These are phyloP conservation scores for Syzygium jambos DNA, from an alignment of 345 rosid species.

Conservation along the genomic window DNA sequence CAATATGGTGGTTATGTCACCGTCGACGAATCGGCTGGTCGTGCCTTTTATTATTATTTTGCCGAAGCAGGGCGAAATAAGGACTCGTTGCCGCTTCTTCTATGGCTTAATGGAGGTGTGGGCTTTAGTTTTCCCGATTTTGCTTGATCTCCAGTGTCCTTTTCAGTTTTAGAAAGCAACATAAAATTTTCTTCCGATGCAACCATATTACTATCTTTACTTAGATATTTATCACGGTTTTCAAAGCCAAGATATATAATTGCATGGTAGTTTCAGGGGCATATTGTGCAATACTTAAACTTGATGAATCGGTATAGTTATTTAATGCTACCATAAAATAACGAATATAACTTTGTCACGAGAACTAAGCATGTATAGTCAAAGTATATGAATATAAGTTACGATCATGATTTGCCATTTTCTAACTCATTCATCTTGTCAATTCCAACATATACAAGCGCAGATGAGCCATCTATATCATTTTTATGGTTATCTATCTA, in stretches of 20 bases:
- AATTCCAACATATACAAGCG: background rate
- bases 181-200: background rate
- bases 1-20: slow-evolving; percentile 10
- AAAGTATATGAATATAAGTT: background rate
- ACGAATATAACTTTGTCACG: background rate
- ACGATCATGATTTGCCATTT: background rate
- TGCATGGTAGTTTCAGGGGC: background rate
- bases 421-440: background rate
- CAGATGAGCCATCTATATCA: background rate
- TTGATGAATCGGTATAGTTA: background rate
- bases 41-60: slow-evolving; percentile 5
- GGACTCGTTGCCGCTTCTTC: slow-evolving; percentile 6
- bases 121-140: background rate
- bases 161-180: background rate
- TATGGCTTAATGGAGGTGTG: slow-evolving; percentile 14
- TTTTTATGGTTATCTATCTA: background rate
- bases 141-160: background rate
- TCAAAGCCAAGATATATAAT: background rate
- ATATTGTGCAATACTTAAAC: background rate
- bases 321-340: background rate
- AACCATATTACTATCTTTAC: background rate
- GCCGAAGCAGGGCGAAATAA: background rate
- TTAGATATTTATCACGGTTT: background rate
- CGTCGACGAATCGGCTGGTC: background rate
- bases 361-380: background rate